Evolutionary conservation across 2,329 filamentous ascomycete genomes (phyloP).

Genomic region (Clonostachys sp.): DNA sequence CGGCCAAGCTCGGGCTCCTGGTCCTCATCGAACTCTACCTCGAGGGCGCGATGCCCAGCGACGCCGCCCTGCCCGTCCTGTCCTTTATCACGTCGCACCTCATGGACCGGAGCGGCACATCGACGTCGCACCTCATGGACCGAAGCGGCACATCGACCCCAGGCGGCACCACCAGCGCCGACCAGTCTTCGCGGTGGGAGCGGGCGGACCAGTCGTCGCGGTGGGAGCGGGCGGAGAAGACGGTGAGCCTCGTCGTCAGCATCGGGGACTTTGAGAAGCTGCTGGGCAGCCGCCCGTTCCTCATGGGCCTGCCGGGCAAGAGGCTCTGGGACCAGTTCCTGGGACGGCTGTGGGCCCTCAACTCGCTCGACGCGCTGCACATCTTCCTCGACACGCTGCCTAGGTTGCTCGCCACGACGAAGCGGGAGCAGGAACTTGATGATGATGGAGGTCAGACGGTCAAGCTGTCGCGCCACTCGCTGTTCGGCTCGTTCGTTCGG

Average conservation of each 20-base stretch:
- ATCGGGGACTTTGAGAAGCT: constrained; percentile 56
- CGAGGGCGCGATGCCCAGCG: constrained; percentile 62
- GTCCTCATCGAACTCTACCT: constrained; percentile 79
- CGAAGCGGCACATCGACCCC: no score
- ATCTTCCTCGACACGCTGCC: constrained; percentile 63
- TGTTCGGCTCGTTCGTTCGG: constrained; percentile 76
- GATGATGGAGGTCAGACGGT: constrained; percentile 38
- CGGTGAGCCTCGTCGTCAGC: constrained; percentile 46
- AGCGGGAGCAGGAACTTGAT: no score
- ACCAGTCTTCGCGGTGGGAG: no score
- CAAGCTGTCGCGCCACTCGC: constrained; percentile 67
- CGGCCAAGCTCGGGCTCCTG: constrained; percentile 80
- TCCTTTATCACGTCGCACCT: constrained; percentile 74
- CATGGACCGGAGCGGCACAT: constrained; percentile 46
- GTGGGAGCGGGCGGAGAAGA: constrained; percentile 45
- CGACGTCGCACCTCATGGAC: no score
- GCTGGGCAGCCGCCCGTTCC: constrained; percentile 45
- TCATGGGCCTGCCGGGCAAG: constrained; percentile 62
- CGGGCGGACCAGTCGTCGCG: constrained; percentile 19
- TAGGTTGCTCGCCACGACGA: constrained; percentile 55
- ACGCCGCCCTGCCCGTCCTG: constrained; percentile 69
- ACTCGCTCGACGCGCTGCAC: constrained; percentile 77
- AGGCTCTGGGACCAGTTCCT: constrained; percentile 88
- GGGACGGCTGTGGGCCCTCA: constrained; percentile 75
- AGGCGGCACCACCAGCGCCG: no score